Conservation (phyloP, 345 rosid genomes). For the Boechera stricta region DNA sequence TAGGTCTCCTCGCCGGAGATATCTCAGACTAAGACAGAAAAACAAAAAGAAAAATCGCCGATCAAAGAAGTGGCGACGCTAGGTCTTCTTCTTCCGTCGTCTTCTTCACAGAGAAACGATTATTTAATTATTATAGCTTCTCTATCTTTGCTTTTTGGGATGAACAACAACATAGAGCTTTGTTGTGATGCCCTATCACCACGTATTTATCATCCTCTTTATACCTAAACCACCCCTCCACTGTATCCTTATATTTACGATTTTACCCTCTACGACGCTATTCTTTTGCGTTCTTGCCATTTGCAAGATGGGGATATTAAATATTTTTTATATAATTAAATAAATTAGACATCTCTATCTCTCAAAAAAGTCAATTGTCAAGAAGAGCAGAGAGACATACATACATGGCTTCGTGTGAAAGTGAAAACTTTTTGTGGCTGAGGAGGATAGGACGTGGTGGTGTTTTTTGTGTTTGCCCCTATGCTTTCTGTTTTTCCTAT, state of each 20-base stretch:
- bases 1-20: neutral
- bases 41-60: neutral
- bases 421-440: neutral
- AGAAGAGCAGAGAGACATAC: neutral
- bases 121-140: neutral
- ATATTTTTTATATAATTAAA: neutral
- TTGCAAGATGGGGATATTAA: neutral
- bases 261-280: constrained; percentile 18
- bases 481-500: no score
- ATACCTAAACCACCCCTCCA: constrained; percentile 46
- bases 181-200: constrained; percentile 45
- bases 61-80: constrained; percentile 11
- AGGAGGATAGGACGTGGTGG: neutral
- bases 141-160: constrained; percentile 26
- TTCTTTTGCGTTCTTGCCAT: neutral
- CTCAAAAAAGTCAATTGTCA: neutral
- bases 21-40: neutral
- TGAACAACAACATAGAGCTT: constrained; percentile 41
- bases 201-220: constrained; percentile 39
- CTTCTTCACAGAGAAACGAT: constrained; percentile 25
- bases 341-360: neutral
- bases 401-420: neutral
- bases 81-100: constrained; percentile 18
- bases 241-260: neutral
- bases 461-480: neutral